Evolutionary conservation across 495 filamentous ascomycete genomes (phyloP).

Genomic region (Trichoderma asperelloides): DNA sequence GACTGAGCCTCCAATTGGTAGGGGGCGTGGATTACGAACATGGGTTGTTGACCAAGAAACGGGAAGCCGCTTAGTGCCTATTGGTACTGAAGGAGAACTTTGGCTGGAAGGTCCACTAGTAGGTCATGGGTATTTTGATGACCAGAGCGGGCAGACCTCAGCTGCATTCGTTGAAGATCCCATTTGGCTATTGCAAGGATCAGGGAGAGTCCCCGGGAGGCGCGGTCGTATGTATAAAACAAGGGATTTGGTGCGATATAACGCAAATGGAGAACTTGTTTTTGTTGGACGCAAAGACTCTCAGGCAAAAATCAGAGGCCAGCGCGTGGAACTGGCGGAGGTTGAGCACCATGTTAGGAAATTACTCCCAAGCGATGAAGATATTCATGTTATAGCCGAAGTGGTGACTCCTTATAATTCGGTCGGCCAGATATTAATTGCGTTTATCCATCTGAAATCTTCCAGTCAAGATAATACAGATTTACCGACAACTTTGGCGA

Average conservation of each 20-base stretch:
- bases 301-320: conserved; percentile 10
- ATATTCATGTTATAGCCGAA: too few relatives aligned
- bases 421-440: too few relatives aligned
- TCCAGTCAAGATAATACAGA: too few relatives aligned
- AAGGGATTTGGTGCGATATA: conserved; percentile 35
- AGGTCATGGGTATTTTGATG: not conserved
- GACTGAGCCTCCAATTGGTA: not conserved
- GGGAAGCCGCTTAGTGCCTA: not conserved
- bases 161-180: not conserved
- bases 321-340: conserved; percentile 15
- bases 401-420: too few relatives aligned
- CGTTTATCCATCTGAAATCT: too few relatives aligned
- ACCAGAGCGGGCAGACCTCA: not conserved
- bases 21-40: not conserved
- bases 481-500: not conserved
- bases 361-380: not conserved
- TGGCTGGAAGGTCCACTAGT: not conserved
- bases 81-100: not conserved
- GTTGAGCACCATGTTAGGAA: conserved; percentile 12
- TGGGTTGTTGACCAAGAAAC: not conserved
- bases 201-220: not conserved
- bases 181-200: not conserved
- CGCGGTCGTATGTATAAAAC: conserved; percentile 29
- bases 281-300: conserved; percentile 19
- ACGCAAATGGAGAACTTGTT: conserved; percentile 34